Evolutionary conservation across 768 basidiomycete species (phyloP).

Genomic region (Trametes maxima): DNA sequence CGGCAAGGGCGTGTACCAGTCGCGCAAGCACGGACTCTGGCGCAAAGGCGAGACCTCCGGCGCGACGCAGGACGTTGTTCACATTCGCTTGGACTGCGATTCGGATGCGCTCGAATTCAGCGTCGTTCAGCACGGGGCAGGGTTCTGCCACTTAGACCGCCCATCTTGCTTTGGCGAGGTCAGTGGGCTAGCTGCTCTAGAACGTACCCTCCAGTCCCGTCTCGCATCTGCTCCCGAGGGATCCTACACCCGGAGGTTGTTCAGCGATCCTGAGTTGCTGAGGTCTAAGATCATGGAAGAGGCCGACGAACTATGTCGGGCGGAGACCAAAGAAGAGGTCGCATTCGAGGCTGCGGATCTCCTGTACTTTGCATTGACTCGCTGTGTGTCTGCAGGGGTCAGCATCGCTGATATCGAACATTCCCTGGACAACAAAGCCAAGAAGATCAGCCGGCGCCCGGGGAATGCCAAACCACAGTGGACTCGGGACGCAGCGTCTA

Average conservation of each 20-base stretch:
- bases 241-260: conserved; percentile 88
- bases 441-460: conserved; percentile 80
- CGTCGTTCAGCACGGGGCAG: conserved; percentile 86
- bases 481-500: conserved; percentile 34
- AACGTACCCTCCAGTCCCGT: conserved; percentile 74
- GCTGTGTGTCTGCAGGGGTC: conserved; percentile 84
- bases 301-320: conserved; percentile 93
- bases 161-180: conserved; percentile 87
- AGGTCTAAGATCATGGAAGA: conserved; percentile 97
- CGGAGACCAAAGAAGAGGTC: conserved; percentile 75
- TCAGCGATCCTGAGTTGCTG: conserved; percentile 79
- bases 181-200: conserved; percentile 79
- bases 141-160: conserved; percentile 92
- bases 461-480: conserved; percentile 94
- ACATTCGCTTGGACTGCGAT: conserved; percentile 90
- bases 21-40: conserved; percentile 95
- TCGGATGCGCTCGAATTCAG: conserved; percentile 88
- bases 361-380: conserved; percentile 87
- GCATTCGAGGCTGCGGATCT: conserved; percentile 97
- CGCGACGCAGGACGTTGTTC: conserved; percentile 84
- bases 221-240: conserved; percentile 80
- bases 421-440: conserved; percentile 83
- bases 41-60: conserved; percentile 96
- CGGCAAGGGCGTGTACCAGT: conserved; percentile 94
- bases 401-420: conserved; percentile 79